Base-by-base conservation (phyloP, 2,329 filamentous ascomycete genomes). In the Botrytis fragariae region DNA sequence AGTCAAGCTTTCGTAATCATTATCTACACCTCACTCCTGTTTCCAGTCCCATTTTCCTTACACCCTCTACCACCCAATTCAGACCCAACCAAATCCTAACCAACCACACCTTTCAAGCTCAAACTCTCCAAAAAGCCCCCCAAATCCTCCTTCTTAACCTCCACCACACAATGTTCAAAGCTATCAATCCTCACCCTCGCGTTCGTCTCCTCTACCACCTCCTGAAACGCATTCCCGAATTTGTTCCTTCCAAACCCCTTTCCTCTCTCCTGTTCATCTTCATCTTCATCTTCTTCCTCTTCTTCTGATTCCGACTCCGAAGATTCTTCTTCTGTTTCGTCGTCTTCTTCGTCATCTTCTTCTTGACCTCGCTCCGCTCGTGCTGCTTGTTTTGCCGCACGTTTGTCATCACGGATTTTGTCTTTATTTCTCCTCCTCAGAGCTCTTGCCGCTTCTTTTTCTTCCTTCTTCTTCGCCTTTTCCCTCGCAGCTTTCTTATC, bases 121-220 rank as follows among this genome's bases (percentile, higher is more conserved):
- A 99, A 83, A 72, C 92, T 91, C 84, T 99, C 96, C 77, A 99
- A 85, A 82, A 99, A 99, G 0, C 92, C 93, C 25, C 90, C 90
- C 42, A 99, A 84, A 83, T 98, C 96, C 81, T 98, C 96, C 85
- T 97, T 98, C 83, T 91, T 91, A n/a, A 99, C 95, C 82, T 99
- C 96, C 64, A 98, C 95, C 12, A 98, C 96, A 79, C 94, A 97
- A 82, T 97, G 93, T 83, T 99, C 96, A 80, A 99, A 99, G 82
- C 93, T 97, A 83, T 99, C 96, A 80, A 98, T 97, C 74, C 94
- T 87, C 32, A 98, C 94, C 25, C 95, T 85, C 0, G 95, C 93
- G 74, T 91, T 96, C 25, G 95, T 98, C 85, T 98, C 94, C 69
- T 92, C 89, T 3, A 97, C 93, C 0, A 98, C 96, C 80, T 97